Evolutionary conservation across 768 basidiomycete genomes (phyloP), one percentile per base, ranked within the genome.

Genomic region (Mycena crocata): DNA sequence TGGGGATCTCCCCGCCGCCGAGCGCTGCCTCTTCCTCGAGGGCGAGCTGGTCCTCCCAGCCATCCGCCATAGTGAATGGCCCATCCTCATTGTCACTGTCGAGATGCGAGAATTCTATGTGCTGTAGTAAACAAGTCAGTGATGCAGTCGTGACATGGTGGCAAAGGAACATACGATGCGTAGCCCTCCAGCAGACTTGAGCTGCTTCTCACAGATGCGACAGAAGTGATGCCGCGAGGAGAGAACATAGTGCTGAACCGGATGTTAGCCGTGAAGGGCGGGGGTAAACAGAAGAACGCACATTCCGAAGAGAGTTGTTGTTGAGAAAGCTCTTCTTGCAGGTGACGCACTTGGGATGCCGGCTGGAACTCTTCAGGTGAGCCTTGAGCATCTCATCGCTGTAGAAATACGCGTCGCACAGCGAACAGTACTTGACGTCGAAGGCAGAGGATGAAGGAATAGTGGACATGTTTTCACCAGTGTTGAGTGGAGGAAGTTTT

Each of bases 371-470:
- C 51, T 74, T 68, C 26, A 80, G 66, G 39, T 80, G 79, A 28
- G 62, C 61, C 9, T 74, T 70, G 21, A 79, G 77, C 23, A 76
- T 71, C 3, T 72, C 71, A 7, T 65, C 49, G 32, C 64, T 65
- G 48, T 73, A 71, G 68, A 79, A 79, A 66, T 80, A 78, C 35
- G 61, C 57, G 61, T 80, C 78, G 69, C 79, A 80, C 28, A 79
- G 68, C 34, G 77, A 73, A 72, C 79, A 80, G 72, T 80, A 79
- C 21, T 71, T 62, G 64, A 70, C 32, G 21, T 46, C 40, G 52
- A 58, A 70, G 24, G 49, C 59, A 19, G 68, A 58, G 21, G 64
- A 45, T 15, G 68, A 57, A 37, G 68, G 15, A 23, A 50, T 37
- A 7, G 57, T 24, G 6, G 64, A 61, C 65, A 66, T 66, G 15